Evolutionary conservation across 345 rosid genomes (phyloP), one percentile per base, ranked within the genome.

Genomic region (Passiflora organensis): DNA sequence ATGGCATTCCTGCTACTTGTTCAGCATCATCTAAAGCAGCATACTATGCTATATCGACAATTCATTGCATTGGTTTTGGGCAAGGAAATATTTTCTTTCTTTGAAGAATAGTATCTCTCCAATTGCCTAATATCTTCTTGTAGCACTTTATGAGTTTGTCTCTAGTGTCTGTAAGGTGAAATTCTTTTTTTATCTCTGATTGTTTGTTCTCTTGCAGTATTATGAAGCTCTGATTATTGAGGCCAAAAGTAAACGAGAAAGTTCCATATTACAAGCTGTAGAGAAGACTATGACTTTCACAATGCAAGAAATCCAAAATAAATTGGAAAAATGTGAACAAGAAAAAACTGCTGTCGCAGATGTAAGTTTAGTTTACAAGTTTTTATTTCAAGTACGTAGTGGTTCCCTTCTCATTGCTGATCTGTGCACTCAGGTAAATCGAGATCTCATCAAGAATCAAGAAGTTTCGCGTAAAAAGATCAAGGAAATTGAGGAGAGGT

Each of bases 401-500:
- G 28, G 9, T 23, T 52, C 5, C 3, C 13, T 19, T 37, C 19
- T 17, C 4, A 16, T 5, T 22, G 16, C 48, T 57, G 18, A 12
- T 41, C 37, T 60, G 19, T 32, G 38, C 37, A 34, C 23, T 39
- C 66, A 93, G 94, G 64, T 81, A 39, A 89, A 93, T 56, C 72
- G 72, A 46, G 59, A 75, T 57, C 89, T 89, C 36, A 86, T 93
- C 45, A 86, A 83, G 73, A 76, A 77, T 65, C 95, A 86, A 68
- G 83, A 84, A 8, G 58, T 66, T n/a, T 78, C 82, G 88, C 72
- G 79, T 24, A 72, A 71, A 42, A 83, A 70, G 75, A 75, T 74
- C 13, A 80, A 79, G 76, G 91, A 89, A 76, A 75, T 79, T 51
- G 97, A 86, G 72, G 83, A 86, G 65, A 86, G 97, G 90, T 90